phyloP scores from a whole-genome alignment of 192 early-diverging fungal species.

The Umbelopsis ramanniana region DNA sequence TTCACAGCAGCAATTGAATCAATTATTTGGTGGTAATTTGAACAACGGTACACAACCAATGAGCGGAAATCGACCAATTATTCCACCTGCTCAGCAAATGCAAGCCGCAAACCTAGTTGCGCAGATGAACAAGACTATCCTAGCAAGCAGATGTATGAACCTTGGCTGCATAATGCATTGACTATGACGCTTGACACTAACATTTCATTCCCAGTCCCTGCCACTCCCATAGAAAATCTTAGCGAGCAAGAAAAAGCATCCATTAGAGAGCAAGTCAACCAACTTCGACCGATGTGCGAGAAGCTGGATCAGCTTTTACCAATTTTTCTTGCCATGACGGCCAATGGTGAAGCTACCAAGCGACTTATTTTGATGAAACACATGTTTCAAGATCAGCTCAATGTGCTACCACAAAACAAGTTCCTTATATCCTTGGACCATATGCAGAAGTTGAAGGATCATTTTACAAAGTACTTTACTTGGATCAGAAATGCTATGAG shows the following conservation, averaged over 20 bases:
- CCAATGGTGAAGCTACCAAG: constrained; percentile 48
- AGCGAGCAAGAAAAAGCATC: constrained; percentile 47
- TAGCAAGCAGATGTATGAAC: constrained; percentile 13
- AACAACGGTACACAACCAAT: background rate
- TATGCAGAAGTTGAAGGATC: constrained; percentile 50
- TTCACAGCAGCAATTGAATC: constrained; percentile 11
- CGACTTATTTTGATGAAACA: constrained; percentile 58
- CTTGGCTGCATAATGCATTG: background rate
- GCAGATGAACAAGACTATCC: constrained; percentile 3
- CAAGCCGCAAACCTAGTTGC: constrained; percentile 28
- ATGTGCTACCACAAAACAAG: constrained; percentile 46
- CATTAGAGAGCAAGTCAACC: constrained; percentile 44
- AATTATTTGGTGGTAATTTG: background rate
- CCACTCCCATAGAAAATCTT: constrained; percentile 35
- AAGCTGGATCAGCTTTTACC: constrained; percentile 55
- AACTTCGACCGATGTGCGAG: constrained; percentile 48
- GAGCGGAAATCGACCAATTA: background rate
- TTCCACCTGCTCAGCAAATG: constrained; percentile 21
- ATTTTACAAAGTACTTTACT: constrained; percentile 49
- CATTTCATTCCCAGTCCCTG: constrained; percentile 28
- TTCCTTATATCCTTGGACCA: constrained; percentile 50
- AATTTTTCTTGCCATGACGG: constrained; percentile 50
- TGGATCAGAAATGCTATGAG: constrained; percentile 47
- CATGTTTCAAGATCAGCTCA: constrained; percentile 58
- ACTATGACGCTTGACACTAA: background rate